Conservation (phyloP, 805 yeast species). For the Myxozyma neglecta region DNA sequence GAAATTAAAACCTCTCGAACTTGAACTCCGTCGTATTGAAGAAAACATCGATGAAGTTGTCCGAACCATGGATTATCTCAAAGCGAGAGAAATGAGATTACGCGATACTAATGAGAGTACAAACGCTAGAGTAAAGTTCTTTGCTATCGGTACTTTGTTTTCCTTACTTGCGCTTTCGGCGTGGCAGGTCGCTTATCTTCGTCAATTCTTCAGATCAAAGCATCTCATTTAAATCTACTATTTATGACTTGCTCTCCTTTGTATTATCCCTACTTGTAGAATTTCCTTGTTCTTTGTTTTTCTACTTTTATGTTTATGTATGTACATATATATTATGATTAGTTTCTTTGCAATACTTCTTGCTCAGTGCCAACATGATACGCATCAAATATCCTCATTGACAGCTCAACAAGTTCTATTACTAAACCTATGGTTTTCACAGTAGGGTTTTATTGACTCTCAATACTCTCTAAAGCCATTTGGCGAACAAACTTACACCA, state of each 20-base stretch:
- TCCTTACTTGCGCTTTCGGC: slow-evolving; percentile 76
- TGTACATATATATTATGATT: no score
- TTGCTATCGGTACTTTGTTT: slow-evolving; percentile 67
- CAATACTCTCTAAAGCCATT: no score
- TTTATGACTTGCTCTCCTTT: not conserved
- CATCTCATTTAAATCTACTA: not conserved
- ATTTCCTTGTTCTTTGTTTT: not conserved
- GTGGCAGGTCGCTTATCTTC: slow-evolving; percentile 90
- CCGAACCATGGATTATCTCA: slow-evolving; percentile 77
- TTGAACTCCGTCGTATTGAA: slow-evolving; percentile 82
- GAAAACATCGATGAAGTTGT: slow-evolving; percentile 81
- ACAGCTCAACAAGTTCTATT: no score
- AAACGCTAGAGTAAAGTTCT: slow-evolving; percentile 86
- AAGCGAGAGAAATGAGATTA: slow-evolving; percentile 82
- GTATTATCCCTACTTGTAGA: not conserved
- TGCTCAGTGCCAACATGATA: no score
- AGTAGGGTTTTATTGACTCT: no score
- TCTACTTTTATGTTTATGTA: no score
- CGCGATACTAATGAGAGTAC: slow-evolving; percentile 98
- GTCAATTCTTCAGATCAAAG: slow-evolving; percentile 71
- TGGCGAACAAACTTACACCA: no score
- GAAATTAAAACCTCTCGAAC: slow-evolving; percentile 88
- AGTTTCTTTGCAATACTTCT: no score
- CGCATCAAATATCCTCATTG: no score
- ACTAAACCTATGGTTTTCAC: no score